A percentile compares a stretch with the other conserved stretches of the same genome.
These are phyloP conservation scores for Fusarium protoensiforme DNA, from an alignment of 2,329 filamentous ascomycete species.

Conservation along the genomic window DNA sequence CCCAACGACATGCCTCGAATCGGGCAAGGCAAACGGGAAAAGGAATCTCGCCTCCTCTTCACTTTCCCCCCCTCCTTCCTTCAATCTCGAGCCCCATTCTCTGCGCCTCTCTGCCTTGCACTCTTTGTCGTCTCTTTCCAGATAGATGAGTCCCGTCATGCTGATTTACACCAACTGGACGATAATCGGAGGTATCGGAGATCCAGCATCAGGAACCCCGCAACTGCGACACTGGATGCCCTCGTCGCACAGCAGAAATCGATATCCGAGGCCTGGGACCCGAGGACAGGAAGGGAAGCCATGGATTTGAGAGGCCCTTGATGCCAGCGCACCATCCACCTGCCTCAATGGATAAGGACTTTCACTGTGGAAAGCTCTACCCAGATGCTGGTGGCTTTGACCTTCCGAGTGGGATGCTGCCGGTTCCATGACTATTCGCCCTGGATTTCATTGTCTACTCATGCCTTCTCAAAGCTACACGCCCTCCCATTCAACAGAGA, in stretches of 20 bases:
- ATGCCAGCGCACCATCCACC: neutral
- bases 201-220: constrained; percentile 7
- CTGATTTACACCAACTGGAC: neutral
- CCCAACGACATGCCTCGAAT: constrained; percentile 28
- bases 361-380: neutral
- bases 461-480: neutral
- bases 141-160: neutral
- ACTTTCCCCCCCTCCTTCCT: neutral
- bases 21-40: neutral
- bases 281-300: neutral
- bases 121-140: neutral
- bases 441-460: neutral
- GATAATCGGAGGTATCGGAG: neutral
- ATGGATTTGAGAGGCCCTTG: neutral
- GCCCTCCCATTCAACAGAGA: neutral
- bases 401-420: neutral
- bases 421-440: neutral
- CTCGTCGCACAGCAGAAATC: neutral
- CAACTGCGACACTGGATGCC: constrained; percentile 1
- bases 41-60: constrained; percentile 1
- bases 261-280: neutral
- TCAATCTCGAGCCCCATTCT: neutral
- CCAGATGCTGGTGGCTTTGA: neutral
- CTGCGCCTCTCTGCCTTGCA: neutral
- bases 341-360: neutral